Evolutionary conservation across 331 rosid species (phyloP), one percentile per base, ranked within the genome.

Genomic region (Saraca asoca): DNA sequence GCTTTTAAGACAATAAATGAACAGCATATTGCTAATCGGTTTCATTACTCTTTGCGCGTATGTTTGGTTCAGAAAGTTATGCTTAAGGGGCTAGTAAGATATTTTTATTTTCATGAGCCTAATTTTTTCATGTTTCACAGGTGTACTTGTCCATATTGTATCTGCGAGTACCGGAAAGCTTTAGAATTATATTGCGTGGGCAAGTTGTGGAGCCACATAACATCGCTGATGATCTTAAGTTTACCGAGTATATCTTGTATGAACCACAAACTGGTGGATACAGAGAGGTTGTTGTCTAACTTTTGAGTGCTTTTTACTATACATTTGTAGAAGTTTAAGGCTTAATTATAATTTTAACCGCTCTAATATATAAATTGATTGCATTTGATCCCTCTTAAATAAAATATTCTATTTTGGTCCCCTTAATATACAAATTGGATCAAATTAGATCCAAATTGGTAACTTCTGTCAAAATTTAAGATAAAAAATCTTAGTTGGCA

Each of bases 131-230:
- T 68, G 72, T 68, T 78, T 66, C 54, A 56, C 79, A 92, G 98
- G 96, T 50, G 41, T 92, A 92, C 81, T 66, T 79, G 80, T 92
- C 98, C 66, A 89, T 92, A 73, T 82, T 92, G 83, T 92, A 89
- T 88, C 79, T 92, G 89, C 72, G 82, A 59, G 58, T 80, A 9
- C 86, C 95, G 6, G 80, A 63, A 58, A 63, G 46, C 56, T 92
- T 92, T 75, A 85, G 68, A 19, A 79, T 92, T 62, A 60, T 85
- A 66, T 78, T 92, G 68, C 82, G 93, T 3, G 95, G 98, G 44
- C 45, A 61, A 78, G 82, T 66, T 66, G 91, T 89, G 82, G 69
- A 75, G 75, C 89, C 72, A 38, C 95, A 78, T 69, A 92, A 85
- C 71, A 75, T 85, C 73, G 98, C 87, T 5, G 74, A 87, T 58